These are phyloP conservation scores for Trichoderma endophyticum DNA, from an alignment of 2,329 filamentous ascomycete genomes.

Conservation along the genomic window DNA sequence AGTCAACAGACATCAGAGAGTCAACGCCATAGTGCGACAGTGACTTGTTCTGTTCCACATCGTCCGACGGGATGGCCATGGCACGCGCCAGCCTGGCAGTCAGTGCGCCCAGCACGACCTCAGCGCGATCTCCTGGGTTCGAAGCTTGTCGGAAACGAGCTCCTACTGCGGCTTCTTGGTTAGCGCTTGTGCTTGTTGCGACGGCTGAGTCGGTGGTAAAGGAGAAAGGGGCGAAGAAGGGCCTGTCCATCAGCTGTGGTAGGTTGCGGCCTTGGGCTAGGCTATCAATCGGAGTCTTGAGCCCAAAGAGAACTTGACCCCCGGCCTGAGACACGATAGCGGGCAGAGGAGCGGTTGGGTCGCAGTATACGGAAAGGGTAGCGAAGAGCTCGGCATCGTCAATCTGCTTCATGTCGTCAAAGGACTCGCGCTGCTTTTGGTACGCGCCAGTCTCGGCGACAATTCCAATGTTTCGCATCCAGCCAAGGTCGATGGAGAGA, in stretches of 20 bases:
- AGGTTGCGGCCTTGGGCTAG: neutral
- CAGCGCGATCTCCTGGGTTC: neutral
- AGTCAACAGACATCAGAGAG: conserved; percentile 42
- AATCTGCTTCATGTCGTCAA: neutral
- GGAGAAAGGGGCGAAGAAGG: neutral
- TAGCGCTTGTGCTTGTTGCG: neutral
- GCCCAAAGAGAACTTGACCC: neutral
- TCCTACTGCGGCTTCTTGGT: neutral
- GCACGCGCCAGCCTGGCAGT: conserved; percentile 31
- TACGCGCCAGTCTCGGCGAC: conserved; percentile 23
- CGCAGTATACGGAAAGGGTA: neutral
- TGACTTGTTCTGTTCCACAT: conserved; percentile 25
- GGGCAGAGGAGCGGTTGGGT: neutral
- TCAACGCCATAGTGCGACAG: conserved; percentile 27
- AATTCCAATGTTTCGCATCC: conserved; percentile 26
- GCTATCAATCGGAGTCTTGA: neutral
- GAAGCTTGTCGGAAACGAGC: neutral
- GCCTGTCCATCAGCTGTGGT: neutral
- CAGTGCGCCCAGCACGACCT: conserved; percentile 24
- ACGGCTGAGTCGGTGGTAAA: neutral
- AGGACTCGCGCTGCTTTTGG: neutral
- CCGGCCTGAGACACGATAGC: neutral
- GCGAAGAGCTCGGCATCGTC: neutral
- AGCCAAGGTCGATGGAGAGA: conserved; percentile 22
- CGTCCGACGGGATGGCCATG: conserved; percentile 29